These are phyloP conservation scores for Picea abies DNA, from an alignment of 83 land plant genomes.

Conservation along the genomic window DNA sequence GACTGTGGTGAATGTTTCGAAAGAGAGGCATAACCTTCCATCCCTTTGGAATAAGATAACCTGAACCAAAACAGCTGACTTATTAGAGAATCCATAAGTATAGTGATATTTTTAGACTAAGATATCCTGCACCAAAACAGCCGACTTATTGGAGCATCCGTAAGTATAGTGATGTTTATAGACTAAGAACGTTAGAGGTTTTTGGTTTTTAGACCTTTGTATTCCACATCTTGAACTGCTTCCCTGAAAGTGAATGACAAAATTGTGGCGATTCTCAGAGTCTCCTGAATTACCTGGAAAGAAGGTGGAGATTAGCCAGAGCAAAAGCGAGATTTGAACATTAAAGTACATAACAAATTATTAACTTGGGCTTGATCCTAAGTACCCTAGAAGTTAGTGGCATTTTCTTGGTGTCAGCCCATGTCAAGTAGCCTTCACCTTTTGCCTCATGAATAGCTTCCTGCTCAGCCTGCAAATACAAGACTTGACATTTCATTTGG, in stretches of 20 bases:
- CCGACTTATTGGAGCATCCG: background rate
- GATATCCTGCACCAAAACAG: background rate
- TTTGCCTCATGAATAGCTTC: conserved; percentile 41
- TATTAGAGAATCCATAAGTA: background rate
- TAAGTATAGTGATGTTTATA: background rate
- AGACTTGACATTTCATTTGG: background rate
- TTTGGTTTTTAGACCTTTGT: conserved; percentile 49
- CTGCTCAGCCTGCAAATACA: conserved; percentile 64
- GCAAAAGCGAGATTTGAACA: background rate
- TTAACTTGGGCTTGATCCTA: background rate
- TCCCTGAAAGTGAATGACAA: conserved; percentile 82
- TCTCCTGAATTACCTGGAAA: conserved; percentile 74
- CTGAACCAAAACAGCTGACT: conserved; percentile 14
- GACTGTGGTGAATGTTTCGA: conserved; percentile 61
- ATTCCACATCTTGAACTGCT: conserved; percentile 78
- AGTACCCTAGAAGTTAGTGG: conserved; percentile 67
- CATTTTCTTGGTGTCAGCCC: conserved; percentile 79
- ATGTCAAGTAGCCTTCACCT: conserved; percentile 34
- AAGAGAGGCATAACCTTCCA: conserved; percentile 79
- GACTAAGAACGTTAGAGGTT: background rate
- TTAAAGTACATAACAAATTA: background rate
- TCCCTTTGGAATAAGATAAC: conserved; percentile 62
- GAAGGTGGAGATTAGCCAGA: no score
- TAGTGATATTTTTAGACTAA: background rate
- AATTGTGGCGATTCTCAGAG: conserved; percentile 69